A percentile compares a stretch with the other conserved stretches of the same genome.
These are phyloP conservation scores for Penicillium arizonense DNA, from an alignment of 495 filamentous ascomycete species.

Conservation along the genomic window DNA sequence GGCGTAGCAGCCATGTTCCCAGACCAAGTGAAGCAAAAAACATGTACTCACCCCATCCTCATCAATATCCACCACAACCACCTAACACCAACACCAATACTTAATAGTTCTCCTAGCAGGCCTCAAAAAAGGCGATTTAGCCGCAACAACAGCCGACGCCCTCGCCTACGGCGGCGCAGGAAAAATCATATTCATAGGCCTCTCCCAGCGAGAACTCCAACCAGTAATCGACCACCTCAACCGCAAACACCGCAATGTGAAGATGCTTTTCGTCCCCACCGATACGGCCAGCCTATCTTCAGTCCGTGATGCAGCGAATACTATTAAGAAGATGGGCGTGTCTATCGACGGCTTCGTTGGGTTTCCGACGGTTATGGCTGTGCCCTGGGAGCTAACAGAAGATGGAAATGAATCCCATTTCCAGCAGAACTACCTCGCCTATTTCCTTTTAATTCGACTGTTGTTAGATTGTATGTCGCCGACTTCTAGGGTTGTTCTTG, in stretches of 20 bases:
- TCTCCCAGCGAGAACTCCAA: constrained; percentile 35
- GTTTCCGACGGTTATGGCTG: constrained; percentile 20
- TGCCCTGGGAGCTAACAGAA: constrained; percentile 13
- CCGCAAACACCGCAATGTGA: constrained; percentile 16
- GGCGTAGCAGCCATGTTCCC: constrained; percentile 35
- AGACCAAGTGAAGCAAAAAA: constrained; percentile 36
- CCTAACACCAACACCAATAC: not conserved
- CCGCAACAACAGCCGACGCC: constrained; percentile 18
- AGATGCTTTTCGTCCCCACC: constrained; percentile 21
- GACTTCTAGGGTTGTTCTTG: constrained; percentile 14
- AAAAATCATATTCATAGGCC: constrained; percentile 42
- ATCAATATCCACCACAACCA: constrained; percentile 1
- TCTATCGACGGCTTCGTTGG: constrained; percentile 22
- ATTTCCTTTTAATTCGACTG: constrained; percentile 22
- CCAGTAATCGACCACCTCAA: constrained; percentile 39
- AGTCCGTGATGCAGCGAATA: constrained; percentile 13
- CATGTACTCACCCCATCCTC: constrained; percentile 21
- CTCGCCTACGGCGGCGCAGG: constrained; percentile 35
- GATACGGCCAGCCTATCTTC: constrained; percentile 13
- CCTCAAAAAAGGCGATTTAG: constrained; percentile 12
- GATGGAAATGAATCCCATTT: constrained; percentile 26
- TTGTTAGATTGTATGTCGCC: constrained; percentile 8
- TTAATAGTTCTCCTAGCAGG: constrained; percentile 17
- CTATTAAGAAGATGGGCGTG: constrained; percentile 12
- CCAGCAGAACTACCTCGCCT: constrained; percentile 24